Percentiles rank a stretch among this genome's conserved stretches.
Evolutionary conservation across 495 filamentous ascomycete species (phyloP).

Genomic region (Chaetomium tenue): DNA sequence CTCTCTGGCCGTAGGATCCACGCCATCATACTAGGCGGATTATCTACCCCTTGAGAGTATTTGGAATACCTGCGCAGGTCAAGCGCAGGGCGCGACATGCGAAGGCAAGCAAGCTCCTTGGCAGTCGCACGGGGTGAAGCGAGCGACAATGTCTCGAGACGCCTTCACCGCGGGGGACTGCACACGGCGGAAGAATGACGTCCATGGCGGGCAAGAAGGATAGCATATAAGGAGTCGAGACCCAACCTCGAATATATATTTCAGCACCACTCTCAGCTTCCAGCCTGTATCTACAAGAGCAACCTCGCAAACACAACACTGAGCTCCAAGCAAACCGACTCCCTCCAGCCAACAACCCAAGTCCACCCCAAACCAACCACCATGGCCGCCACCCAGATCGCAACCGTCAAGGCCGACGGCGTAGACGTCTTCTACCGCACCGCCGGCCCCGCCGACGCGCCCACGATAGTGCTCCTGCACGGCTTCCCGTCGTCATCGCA

Average conservation of each 20-base stretch:
- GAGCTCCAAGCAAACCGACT: too few relatives aligned
- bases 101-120: neutral
- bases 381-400: slow-evolving; percentile 19
- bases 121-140: neutral
- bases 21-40: neutral
- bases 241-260: neutral
- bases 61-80: neutral
- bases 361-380: neutral
- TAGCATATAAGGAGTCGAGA: neutral
- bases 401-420: slow-evolving; percentile 33
- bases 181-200: neutral
- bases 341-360: neutral
- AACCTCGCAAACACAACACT: neutral
- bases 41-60: neutral
- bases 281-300: neutral
- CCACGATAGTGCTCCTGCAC: slow-evolving; percentile 60
- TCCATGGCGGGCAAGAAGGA: neutral
- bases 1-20: neutral
- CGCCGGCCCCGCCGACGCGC: slow-evolving; percentile 42
- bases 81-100: neutral
- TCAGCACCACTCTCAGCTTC: neutral
- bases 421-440: slow-evolving; percentile 59
- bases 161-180: neutral
- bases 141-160: neutral
- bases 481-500: slow-evolving; percentile 64